Evolutionary conservation across 2,329 filamentous ascomycete species (phyloP).

Genomic region (Phyllosticta citrichinensis): DNA sequence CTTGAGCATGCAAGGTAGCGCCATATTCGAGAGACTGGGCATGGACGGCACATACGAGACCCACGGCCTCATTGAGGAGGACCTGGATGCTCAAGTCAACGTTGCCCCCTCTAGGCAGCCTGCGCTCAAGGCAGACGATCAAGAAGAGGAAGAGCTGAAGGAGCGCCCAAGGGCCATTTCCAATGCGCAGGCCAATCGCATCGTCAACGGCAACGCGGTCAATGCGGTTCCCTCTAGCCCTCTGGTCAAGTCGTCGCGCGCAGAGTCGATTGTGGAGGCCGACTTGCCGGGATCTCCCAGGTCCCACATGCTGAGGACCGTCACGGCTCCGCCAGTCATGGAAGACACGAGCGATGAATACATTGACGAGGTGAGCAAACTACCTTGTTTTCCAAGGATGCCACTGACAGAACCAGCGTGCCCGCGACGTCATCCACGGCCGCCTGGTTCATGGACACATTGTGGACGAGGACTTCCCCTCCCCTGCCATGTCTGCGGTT

Average conservation of each 20-base stretch:
- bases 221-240: conserved; percentile 8
- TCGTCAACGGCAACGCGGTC: conserved; percentile 1
- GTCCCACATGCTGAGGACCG: conserved; percentile 8
- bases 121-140: conserved; percentile 17
- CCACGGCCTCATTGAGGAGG: conserved; percentile 21
- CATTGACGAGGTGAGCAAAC: conserved; percentile 50
- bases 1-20: conserved; percentile 49
- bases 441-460: conserved; percentile 89
- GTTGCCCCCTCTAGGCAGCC: conserved; percentile 16
- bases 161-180: neutral
- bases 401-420: conserved; percentile 39
- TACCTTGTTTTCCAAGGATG: conserved; percentile 1
- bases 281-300: conserved; percentile 12
- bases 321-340: conserved; percentile 4
- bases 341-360: conserved; percentile 44
- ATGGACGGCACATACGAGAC: conserved; percentile 33
- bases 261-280: conserved; percentile 22
- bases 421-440: conserved; percentile 82
- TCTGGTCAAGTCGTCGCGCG: conserved; percentile 11
- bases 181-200: neutral
- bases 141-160: conserved; percentile 10
- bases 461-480: conserved; percentile 86
- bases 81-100: conserved; percentile 25
- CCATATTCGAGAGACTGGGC: conserved; percentile 50
- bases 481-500: conserved; percentile 56